These are phyloP conservation scores for Paramarasmius palmivorus DNA, from an alignment of 1,284 basidiomycete genomes.

Conservation along the genomic window DNA sequence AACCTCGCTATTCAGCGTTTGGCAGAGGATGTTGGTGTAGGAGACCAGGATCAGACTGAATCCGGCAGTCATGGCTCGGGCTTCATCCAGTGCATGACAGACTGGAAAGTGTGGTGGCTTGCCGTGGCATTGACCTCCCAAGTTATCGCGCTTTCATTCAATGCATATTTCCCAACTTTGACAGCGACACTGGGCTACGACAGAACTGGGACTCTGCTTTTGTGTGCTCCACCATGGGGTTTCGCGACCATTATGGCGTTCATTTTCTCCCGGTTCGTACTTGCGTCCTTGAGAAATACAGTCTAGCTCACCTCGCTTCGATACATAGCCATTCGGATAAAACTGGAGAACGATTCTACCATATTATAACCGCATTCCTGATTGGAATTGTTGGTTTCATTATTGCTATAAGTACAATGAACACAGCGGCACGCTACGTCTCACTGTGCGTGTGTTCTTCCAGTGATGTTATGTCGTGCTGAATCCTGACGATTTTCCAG, in stretches of 20 bases:
- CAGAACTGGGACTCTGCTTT: constrained; percentile 63
- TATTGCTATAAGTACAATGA: constrained; percentile 73
- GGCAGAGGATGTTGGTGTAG: constrained; percentile 69
- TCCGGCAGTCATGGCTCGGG: constrained; percentile 42
- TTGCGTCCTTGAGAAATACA: background rate
- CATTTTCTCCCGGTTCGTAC: constrained; percentile 45
- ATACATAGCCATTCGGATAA: constrained; percentile 72
- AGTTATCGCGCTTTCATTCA: constrained; percentile 71
- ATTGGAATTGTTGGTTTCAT: constrained; percentile 70
- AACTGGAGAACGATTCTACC: constrained; percentile 63
- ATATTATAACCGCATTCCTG: constrained; percentile 53
- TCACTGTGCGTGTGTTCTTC: constrained; percentile 48
- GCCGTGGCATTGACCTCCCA: constrained; percentile 45
- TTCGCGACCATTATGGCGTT: constrained; percentile 63
- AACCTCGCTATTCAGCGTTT: constrained; percentile 71
- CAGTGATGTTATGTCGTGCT: background rate
- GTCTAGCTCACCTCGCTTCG: background rate
- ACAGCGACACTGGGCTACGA: constrained; percentile 71
- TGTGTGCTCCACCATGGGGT: constrained; percentile 81
- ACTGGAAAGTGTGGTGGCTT: constrained; percentile 77
- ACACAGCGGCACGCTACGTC: constrained; percentile 65
- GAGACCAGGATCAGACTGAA: constrained; percentile 48
- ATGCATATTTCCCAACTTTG: constrained; percentile 76
- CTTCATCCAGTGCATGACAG: constrained; percentile 59
- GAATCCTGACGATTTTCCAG: constrained; percentile 27